These are phyloP conservation scores for Straminergon stramineum DNA, from an alignment of 225 moss, liverwort and hornwort species.

Conservation along the genomic window DNA sequence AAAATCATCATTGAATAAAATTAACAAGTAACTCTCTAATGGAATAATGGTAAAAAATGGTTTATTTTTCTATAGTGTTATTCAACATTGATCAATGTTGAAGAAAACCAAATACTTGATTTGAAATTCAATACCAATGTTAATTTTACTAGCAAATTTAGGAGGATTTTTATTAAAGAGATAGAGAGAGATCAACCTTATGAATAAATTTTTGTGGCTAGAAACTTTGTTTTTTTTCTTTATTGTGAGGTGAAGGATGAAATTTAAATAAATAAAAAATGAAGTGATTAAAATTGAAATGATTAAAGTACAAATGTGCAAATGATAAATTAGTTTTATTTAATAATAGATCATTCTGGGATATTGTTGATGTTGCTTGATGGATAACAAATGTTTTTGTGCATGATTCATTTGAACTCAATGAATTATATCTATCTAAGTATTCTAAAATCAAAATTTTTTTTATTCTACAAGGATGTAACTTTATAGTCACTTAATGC, in stretches of 20 bases:
- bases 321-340: background rate
- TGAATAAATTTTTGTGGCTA: background rate
- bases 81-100: no score
- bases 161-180: background rate
- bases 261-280: background rate
- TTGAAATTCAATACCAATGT: no score
- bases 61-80: no score
- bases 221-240: background rate
- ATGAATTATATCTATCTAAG: background rate
- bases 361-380: background rate
- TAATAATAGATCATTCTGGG: background rate
- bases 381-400: background rate
- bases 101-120: background rate
- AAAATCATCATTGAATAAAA: no score
- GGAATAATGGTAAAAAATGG: no score
- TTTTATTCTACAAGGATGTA: no score
- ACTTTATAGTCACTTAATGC: background rate
- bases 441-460: background rate
- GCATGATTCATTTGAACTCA: background rate
- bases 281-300: background rate
- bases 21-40: no score
- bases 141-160: background rate
- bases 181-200: background rate
- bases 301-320: background rate
- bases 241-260: fast-evolving